Conservation (phyloP, 1,284 basidiomycete species). For the Amylostereum chailletii region DNA sequence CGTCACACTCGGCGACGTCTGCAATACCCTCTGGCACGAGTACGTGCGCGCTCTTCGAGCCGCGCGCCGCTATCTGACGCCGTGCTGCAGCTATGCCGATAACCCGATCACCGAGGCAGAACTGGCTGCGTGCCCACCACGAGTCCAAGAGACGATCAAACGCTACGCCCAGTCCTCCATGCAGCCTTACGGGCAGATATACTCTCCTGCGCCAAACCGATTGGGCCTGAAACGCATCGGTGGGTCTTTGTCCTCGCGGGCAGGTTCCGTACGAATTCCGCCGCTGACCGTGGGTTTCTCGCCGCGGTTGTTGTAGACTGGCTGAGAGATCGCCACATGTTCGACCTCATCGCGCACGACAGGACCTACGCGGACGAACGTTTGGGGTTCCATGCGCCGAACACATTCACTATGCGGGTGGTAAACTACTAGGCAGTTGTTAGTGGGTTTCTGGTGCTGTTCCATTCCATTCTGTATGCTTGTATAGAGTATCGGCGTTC, state of each 20-base stretch:
- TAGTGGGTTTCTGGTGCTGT: too few species aligned
- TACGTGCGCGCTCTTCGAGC: constrained; percentile 25
- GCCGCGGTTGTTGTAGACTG: constrained; percentile 40
- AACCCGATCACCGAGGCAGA: constrained; percentile 59
- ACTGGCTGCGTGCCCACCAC: constrained; percentile 45
- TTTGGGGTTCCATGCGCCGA: constrained; percentile 68
- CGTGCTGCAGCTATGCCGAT: constrained; percentile 49
- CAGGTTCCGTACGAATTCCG: not conserved
- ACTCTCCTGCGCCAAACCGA: constrained; percentile 27
- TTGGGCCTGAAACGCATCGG: not conserved
- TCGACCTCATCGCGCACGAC: constrained; percentile 54
- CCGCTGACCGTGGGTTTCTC: constrained; percentile 1
- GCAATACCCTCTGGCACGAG: constrained; percentile 61
- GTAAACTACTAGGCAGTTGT: constrained; percentile 10
- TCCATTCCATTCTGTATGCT: too few species aligned
- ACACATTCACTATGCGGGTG: constrained; percentile 62
- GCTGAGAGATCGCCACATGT: constrained; percentile 62
- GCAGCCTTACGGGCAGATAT: constrained; percentile 34
- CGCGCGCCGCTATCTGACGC: not conserved
- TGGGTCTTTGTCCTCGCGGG: not conserved
- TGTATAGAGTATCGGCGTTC: too few species aligned
- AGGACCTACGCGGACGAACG: constrained; percentile 48
- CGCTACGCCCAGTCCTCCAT: constrained; percentile 23
- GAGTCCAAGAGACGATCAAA: constrained; percentile 63
- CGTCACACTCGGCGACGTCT: constrained; percentile 67